Base-by-base conservation (phyloP, 2,329 filamentous ascomycete genomes). In the Elsinoe batatas region DNA sequence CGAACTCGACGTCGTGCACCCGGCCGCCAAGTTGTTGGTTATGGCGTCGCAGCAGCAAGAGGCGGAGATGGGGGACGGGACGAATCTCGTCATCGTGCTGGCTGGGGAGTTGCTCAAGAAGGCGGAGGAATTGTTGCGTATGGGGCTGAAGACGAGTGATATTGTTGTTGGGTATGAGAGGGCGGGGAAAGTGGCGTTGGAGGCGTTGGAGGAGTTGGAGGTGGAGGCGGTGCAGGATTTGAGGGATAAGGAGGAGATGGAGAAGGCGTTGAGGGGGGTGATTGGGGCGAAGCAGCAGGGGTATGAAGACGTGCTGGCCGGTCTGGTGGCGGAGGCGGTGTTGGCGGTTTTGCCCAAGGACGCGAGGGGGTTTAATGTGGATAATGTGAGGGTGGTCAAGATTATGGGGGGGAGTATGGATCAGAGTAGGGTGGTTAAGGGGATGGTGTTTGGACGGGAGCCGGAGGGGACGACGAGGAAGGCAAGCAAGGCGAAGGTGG, bases 41-140 rank as follows among this genome's bases (percentile, higher is more conserved):
- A 98, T 98, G 94, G 91, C 93, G 59, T 91, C 87, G 71, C 93
- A 98, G 74, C 93, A 98, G 76, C 94, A 98, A 75, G 94, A 98
- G 73, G 84, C 91, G 40, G 93, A 98, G 81, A 95, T 98, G 88
- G 93, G 93, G 58, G 94, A 98, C 74, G 93, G 88, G 56, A 98
- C 93, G 57, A 98, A 98, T 74, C 75, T 98, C 71, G 93, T 98
- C 65, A 97, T 98, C 67, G 80, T 98, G 55, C 78, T 98, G 60
- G 93, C 93, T 4, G 93, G 94, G 61, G 93, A 98, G 77, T 78
- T 98, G 66, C 78, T 98, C 65, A 90, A 88, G 76, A 97, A 98
- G 77, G 94, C 94, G 10, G 93, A 98, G 77, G 91, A 97, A 72
- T 77, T 98, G 69, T 78, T 98, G 65, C 83, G 93, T 59, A 91